These are phyloP conservation scores for Fonsecaea multimorphosa DNA, from an alignment of 2,329 filamentous ascomycete genomes.

Conservation along the genomic window DNA sequence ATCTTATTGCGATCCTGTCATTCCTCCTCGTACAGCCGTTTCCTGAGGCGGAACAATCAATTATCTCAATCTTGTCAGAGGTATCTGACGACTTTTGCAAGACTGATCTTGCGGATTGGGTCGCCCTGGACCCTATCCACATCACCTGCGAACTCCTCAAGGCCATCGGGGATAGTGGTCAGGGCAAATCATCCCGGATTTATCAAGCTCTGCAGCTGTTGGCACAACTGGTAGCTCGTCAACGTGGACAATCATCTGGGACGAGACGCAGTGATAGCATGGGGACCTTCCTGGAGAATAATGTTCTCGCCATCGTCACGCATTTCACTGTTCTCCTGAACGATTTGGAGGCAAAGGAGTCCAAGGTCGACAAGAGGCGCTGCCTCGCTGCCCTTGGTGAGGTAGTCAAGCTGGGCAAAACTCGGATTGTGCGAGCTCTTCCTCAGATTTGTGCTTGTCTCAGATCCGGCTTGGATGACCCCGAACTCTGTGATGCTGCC, in stretches of 20 bases:
- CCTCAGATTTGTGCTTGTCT: slow-evolving; percentile 93
- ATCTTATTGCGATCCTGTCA: slow-evolving; percentile 65
- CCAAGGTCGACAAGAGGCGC: slow-evolving; percentile 71
- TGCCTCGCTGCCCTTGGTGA: slow-evolving; percentile 85
- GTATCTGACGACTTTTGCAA: slow-evolving; percentile 74
- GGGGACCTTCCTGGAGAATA: slow-evolving; percentile 76
- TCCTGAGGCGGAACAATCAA: slow-evolving; percentile 68
- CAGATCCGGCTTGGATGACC: slow-evolving; percentile 77
- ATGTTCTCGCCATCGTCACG: slow-evolving; percentile 86
- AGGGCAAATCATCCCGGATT: slow-evolving; percentile 61
- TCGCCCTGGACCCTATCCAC: slow-evolving; percentile 75
- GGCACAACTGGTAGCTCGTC: slow-evolving; percentile 57
- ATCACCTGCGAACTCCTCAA: slow-evolving; percentile 84
- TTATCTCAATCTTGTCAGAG: slow-evolving; percentile 71
- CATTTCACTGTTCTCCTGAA: slow-evolving; percentile 80
- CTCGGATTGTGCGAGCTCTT: slow-evolving; percentile 76
- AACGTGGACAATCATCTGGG: slow-evolving; percentile 52
- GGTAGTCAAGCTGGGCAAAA: slow-evolving; percentile 78
- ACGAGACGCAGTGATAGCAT: slow-evolving; percentile 64
- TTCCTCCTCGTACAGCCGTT: slow-evolving; percentile 66
- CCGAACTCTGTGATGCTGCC: slow-evolving; percentile 75
- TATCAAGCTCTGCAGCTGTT: slow-evolving; percentile 60
- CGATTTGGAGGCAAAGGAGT: slow-evolving; percentile 64
- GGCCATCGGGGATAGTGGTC: slow-evolving; percentile 71
- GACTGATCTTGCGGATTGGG: slow-evolving; percentile 69